These are phyloP conservation scores for Fraxinus sp. DNA, from an alignment of 305 asterid species.

Conservation along the genomic window DNA sequence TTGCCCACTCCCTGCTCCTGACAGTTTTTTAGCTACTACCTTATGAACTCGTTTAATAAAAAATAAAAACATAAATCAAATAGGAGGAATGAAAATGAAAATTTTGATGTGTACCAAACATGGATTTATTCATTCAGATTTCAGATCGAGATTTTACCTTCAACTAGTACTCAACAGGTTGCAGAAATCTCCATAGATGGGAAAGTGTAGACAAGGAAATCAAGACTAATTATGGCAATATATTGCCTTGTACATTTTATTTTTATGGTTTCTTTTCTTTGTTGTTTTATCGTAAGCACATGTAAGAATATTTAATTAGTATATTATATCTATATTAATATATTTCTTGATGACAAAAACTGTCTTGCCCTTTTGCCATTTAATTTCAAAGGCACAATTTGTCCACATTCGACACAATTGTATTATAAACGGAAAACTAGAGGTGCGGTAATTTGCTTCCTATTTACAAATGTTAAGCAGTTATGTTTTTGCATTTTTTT, in stretches of 20 bases:
- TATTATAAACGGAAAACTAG: not conserved
- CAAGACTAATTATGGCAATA: not conserved
- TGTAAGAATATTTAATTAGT: not conserved
- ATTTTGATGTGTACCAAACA: no score
- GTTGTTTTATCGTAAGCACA: constrained; percentile 25
- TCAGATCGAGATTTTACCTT: not conserved
- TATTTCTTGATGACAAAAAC: not conserved
- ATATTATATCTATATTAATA: no score
- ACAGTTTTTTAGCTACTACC: not conserved
- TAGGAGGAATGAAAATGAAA: no score
- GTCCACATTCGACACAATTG: not conserved
- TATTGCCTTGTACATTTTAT: not conserved
- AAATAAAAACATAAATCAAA: no score
- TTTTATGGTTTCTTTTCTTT: constrained; percentile 8
- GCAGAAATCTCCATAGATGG: not conserved
- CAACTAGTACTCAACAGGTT: not conserved
- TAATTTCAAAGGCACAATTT: not conserved
- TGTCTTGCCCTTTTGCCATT: not conserved
- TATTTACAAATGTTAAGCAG: not conserved
- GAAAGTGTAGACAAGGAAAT: not conserved
- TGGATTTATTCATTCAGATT: no score
- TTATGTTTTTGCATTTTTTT: not conserved
- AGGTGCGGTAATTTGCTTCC: not conserved
- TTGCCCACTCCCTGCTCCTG: not conserved
- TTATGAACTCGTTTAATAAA: not conserved